A percentile compares a stretch with the other conserved stretches of the same genome.
Conservation (phyloP, 768 basidiomycete genomes). For the Termitomyces sp. region DNA sequence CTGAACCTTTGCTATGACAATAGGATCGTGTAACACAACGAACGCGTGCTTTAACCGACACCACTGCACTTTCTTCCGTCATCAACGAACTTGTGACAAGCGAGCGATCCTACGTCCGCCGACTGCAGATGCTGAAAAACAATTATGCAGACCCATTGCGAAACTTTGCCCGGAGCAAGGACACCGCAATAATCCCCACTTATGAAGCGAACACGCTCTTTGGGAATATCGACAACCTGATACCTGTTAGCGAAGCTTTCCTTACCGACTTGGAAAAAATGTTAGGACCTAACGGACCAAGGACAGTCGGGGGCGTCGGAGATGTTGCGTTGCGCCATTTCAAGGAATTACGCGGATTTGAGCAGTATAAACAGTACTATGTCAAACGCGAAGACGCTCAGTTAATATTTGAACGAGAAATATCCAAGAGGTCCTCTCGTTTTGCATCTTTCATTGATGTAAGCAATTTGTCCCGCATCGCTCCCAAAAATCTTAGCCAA, state of each 20-base stretch:
- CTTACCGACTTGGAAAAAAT: constrained; percentile 79
- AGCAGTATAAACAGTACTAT: constrained; percentile 89
- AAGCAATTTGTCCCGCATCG: constrained; percentile 23
- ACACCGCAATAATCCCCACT: constrained; percentile 79
- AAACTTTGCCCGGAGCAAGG: constrained; percentile 76
- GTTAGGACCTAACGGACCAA: constrained; percentile 53
- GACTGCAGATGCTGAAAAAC: constrained; percentile 75
- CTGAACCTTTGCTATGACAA: constrained; percentile 7
- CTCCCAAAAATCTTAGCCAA: not conserved
- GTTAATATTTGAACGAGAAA: constrained; percentile 77
- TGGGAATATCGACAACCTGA: constrained; percentile 85
- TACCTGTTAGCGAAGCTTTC: constrained; percentile 88
- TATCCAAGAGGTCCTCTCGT: constrained; percentile 71
- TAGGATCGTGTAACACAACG: constrained; percentile 40
- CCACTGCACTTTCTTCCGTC: constrained; percentile 63
- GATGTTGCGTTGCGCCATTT: constrained; percentile 87
- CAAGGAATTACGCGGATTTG: constrained; percentile 78
- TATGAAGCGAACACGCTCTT: constrained; percentile 95
- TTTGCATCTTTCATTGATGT: constrained; percentile 90
- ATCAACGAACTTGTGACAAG: constrained; percentile 86
- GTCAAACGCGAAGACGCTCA: constrained; percentile 92
- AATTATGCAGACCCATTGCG: constrained; percentile 92
- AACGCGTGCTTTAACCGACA: constrained; percentile 59
- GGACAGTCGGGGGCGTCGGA: constrained; percentile 62
- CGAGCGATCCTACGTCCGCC: constrained; percentile 83